Percentiles rank a stretch among this genome's conserved stretches.
These are phyloP conservation scores for Fusarium guadeloupense DNA, from an alignment of 2,329 filamentous ascomycete species.

Conservation along the genomic window DNA sequence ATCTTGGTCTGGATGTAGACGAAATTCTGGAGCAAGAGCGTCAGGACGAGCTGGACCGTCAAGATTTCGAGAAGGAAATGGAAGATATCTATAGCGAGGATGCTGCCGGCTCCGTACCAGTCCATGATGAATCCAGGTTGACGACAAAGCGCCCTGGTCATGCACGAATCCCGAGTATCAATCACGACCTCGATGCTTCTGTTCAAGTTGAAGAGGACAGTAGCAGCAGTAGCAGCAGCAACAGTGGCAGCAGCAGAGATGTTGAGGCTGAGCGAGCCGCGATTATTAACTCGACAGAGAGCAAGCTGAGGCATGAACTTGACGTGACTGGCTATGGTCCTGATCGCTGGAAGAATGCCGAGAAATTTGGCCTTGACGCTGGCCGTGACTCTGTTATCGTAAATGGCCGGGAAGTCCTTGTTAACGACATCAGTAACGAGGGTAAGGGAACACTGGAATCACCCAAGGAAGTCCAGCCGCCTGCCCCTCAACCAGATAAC, in stretches of 20 bases:
- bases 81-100: conserved; percentile 68
- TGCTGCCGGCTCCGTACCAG: conserved; percentile 38
- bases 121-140: conserved; percentile 5
- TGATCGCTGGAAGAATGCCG: conserved; percentile 77
- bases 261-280: conserved; percentile 4
- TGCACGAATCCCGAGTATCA: conserved; percentile 66
- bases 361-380: conserved; percentile 66
- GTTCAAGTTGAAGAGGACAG: conserved; percentile 50
- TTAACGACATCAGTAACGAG: conserved; percentile 70
- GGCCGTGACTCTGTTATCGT: conserved; percentile 78
- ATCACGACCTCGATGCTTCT: conserved; percentile 66
- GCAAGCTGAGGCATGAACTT: conserved; percentile 70
- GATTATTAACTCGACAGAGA: conserved; percentile 56
- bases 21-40: conserved; percentile 84
- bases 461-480: conserved; percentile 48
- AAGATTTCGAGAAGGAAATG: conserved; percentile 68
- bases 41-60: conserved; percentile 70
- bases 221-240: conserved; percentile 11
- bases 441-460: conserved; percentile 66
- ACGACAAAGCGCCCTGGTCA: conserved; percentile 49
- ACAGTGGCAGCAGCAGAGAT: not conserved
- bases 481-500: conserved; percentile 42
- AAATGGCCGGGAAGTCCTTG: conserved; percentile 75
- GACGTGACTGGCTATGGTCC: conserved; percentile 82
- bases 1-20: conserved; percentile 94